These are phyloP conservation scores for Drosera capensis DNA, from an alignment of 148 eudicot species.

Conservation along the genomic window DNA sequence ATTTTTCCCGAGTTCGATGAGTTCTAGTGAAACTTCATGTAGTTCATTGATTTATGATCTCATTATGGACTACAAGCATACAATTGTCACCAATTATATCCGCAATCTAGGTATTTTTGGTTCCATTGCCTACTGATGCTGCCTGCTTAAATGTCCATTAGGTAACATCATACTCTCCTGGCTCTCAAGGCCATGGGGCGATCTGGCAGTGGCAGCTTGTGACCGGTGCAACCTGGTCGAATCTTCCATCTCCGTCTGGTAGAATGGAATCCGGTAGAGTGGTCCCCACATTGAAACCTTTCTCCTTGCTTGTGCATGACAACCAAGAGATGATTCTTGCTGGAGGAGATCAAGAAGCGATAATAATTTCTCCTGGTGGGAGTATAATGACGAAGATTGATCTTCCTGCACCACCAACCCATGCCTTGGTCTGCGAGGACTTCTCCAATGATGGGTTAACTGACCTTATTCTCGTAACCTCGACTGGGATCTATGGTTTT, in stretches of 20 bases:
- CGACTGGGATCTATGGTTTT: slow-evolving; percentile 80
- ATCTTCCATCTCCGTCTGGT: slow-evolving; percentile 94
- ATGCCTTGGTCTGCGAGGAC: slow-evolving; percentile 62
- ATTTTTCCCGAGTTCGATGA: too few species aligned
- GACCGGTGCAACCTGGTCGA: slow-evolving; percentile 95
- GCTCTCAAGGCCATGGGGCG: slow-evolving; percentile 78
- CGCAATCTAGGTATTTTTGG: too few species aligned
- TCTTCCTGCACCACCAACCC: slow-evolving; percentile 88
- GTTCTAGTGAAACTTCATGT: too few species aligned
- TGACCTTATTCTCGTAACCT: slow-evolving; percentile 69
- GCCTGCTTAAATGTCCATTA: slow-evolving; percentile 11
- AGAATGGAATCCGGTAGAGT: slow-evolving; percentile 64
- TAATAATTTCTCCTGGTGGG: slow-evolving; percentile 71
- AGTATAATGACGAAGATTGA: slow-evolving; percentile 47
- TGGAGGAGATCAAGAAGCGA: slow-evolving; percentile 87
- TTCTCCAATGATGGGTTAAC: slow-evolving; percentile 91
- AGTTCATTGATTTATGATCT: too few species aligned
- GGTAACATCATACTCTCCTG: slow-evolving; percentile 90
- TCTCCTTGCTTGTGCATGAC: slow-evolving; percentile 56
- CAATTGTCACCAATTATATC: too few species aligned
- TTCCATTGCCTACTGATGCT: too few species aligned
- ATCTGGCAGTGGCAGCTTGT: slow-evolving; percentile 91
- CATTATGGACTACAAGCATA: too few species aligned
- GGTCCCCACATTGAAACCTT: slow-evolving; percentile 77
- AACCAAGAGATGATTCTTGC: slow-evolving; percentile 64